Conservation (phyloP, 2,329 filamentous ascomycete genomes). For the Sphaerulina vaccinii region DNA sequence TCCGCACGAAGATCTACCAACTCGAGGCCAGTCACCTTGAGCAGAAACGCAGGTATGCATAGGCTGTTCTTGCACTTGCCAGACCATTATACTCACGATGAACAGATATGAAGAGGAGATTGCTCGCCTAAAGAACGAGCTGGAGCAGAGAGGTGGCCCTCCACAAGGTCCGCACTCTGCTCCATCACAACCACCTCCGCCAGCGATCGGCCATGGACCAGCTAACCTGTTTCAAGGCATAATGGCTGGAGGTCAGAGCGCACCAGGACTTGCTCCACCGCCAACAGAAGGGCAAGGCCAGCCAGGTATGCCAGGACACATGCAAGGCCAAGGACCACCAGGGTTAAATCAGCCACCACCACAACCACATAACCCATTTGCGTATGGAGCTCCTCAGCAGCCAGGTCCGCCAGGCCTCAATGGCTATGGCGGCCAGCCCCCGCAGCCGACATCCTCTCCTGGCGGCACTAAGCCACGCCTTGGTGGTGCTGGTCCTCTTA, state of each 20-base stretch:
- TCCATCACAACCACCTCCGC: conserved; percentile 80
- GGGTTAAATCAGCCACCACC: conserved; percentile 57
- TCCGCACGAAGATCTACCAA: conserved; percentile 87
- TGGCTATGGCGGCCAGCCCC: conserved; percentile 80
- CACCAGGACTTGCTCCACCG: conserved; percentile 70
- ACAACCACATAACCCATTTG: conserved; percentile 68
- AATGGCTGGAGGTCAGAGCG: conserved; percentile 87
- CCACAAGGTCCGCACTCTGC: conserved; percentile 67
- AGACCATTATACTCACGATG: conserved; percentile 21
- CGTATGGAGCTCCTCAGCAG: conserved; percentile 57
- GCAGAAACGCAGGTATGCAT: conserved; percentile 83
- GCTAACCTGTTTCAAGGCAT: conserved; percentile 93
- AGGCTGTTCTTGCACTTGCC: not conserved
- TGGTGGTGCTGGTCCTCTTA: conserved; percentile 27
- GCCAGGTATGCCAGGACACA: conserved; percentile 57
- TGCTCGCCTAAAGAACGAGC: conserved; percentile 77
- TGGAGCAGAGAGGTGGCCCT: conserved; percentile 69
- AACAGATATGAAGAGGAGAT: conserved; percentile 91
- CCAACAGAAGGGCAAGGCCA: conserved; percentile 60
- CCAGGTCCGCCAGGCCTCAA: conserved; percentile 59
- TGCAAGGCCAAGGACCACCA: conserved; percentile 74
- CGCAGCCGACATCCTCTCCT: conserved; percentile 81
- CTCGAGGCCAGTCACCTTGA: conserved; percentile 86
- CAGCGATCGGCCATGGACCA: conserved; percentile 78
- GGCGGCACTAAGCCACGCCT: conserved; percentile 68